These are phyloP conservation scores for Silene uniflora DNA, from an alignment of 148 eudicot genomes.

Conservation along the genomic window DNA sequence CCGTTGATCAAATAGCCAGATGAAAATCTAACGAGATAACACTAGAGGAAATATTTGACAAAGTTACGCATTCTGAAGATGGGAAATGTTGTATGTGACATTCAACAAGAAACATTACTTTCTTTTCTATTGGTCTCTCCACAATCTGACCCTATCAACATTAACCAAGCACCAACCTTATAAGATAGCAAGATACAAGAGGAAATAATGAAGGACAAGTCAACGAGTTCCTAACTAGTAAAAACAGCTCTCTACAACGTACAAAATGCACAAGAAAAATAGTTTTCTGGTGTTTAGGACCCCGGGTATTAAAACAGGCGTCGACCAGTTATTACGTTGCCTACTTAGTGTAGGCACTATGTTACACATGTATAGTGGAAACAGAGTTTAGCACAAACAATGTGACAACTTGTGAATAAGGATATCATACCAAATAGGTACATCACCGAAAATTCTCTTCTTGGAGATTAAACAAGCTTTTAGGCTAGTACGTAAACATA, in stretches of 20 bases:
- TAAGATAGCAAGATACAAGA: neutral
- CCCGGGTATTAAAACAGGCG: neutral
- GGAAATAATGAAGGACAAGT: neutral
- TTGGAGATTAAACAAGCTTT: neutral
- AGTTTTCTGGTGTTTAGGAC: neutral
- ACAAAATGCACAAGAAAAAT: neutral
- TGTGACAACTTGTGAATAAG: neutral
- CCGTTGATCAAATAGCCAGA: neutral
- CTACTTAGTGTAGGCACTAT: neutral
- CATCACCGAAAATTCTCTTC: neutral
- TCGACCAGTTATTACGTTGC: neutral
- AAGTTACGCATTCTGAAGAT: neutral
- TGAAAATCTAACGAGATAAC: neutral
- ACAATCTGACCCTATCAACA: neutral
- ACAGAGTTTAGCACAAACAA: no score
- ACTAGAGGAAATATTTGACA: neutral
- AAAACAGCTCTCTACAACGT: neutral
- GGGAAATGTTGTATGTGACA: no score
- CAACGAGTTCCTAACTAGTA: neutral
- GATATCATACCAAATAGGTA: neutral
- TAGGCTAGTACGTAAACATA: neutral
- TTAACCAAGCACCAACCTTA: neutral
- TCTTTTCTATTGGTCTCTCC: no score
- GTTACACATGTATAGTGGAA: neutral
- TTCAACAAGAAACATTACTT: no score